Percentiles rank a stretch among this genome's conserved stretches.
phyloP scores from a whole-genome alignment of 1,139 yeast species.

The Debaryomycetaceae sp. region DNA sequence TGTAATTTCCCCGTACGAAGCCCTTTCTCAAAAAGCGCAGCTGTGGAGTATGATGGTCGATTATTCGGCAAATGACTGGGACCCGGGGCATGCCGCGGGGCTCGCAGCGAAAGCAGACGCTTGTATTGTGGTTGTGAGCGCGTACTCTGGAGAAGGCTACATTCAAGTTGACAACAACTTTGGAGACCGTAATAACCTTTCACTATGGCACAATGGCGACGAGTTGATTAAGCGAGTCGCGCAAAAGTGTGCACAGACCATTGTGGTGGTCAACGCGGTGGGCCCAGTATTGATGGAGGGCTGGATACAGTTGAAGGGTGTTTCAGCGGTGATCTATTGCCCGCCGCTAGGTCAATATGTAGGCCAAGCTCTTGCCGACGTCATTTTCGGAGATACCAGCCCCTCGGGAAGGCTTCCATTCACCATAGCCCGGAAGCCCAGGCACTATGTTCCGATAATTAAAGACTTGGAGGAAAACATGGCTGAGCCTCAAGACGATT shows the following conservation, averaged over 20 bases:
- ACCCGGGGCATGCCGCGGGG: constrained; percentile 30
- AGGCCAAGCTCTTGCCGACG: constrained; percentile 31
- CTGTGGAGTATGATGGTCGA: constrained; percentile 36
- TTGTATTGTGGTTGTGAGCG: constrained; percentile 40
- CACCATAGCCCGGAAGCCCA: constrained; percentile 46
- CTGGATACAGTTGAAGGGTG: constrained; percentile 49
- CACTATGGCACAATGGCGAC: constrained; percentile 56
- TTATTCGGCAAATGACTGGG: constrained; percentile 31
- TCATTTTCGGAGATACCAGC: constrained; percentile 44
- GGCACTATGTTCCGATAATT: constrained; percentile 42
- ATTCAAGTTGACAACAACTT: constrained; percentile 45
- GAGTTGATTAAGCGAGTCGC: constrained; percentile 39
- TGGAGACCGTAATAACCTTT: constrained; percentile 48
- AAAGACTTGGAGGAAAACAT: constrained; percentile 24
- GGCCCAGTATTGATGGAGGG: constrained; percentile 52
- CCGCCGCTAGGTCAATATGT: constrained; percentile 50
- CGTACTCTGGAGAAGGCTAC: constrained; percentile 52
- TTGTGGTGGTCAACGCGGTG: constrained; percentile 46
- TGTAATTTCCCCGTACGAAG: constrained; percentile 46
- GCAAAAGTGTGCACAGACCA: constrained; percentile 38
- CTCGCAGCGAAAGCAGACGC: constrained; percentile 40
- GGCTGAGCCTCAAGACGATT: constrained; percentile 36
- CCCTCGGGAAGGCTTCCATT: constrained; percentile 58
- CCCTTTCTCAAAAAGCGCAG: constrained; percentile 32
- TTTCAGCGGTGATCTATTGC: constrained; percentile 44